phyloP scores from a whole-genome alignment of 805 yeast species.

The Starmerella riodocensis region DNA sequence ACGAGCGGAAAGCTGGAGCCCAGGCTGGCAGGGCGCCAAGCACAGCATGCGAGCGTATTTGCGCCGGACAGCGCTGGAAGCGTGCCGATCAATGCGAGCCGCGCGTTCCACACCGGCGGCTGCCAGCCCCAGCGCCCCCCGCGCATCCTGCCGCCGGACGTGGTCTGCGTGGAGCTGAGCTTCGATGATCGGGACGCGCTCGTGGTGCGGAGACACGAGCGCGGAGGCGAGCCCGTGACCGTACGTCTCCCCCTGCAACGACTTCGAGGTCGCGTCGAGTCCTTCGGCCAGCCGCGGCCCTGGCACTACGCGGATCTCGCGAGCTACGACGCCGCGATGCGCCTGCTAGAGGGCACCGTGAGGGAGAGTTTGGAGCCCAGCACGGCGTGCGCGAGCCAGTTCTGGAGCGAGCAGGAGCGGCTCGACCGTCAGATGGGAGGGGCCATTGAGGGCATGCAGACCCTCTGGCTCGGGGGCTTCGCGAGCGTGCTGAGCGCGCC shows the following conservation, averaged over 20 bases:
- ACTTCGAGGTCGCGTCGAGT: background rate
- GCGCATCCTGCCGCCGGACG: background rate
- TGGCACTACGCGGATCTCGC: too few species aligned
- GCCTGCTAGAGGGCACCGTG: background rate
- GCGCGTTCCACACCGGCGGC: background rate
- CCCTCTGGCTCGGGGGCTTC: constrained; percentile 68
- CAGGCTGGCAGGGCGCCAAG: background rate
- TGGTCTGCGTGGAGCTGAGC: constrained; percentile 5
- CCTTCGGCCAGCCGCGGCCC: too few species aligned
- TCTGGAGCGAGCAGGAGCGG: constrained; percentile 65
- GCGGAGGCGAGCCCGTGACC: background rate
- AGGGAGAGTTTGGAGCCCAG: background rate
- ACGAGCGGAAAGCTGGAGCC: background rate
- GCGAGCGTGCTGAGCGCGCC: constrained; percentile 42
- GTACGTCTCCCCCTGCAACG: constrained; percentile 2
- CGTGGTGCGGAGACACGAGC: constrained; percentile 1
- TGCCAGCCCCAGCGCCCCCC: background rate
- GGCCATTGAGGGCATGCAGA: constrained; percentile 47
- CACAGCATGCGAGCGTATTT: background rate
- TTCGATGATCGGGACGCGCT: constrained; percentile 3
- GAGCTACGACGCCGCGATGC: background rate
- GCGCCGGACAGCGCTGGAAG: background rate
- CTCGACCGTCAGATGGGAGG: constrained; percentile 45
- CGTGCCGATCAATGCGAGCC: background rate
- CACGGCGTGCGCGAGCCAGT: constrained; percentile 28